Evolutionary conservation across 108 stramenopile species (phyloP), one percentile per base, ranked within the genome.

Genomic region (Nitzschia sp.): DNA sequence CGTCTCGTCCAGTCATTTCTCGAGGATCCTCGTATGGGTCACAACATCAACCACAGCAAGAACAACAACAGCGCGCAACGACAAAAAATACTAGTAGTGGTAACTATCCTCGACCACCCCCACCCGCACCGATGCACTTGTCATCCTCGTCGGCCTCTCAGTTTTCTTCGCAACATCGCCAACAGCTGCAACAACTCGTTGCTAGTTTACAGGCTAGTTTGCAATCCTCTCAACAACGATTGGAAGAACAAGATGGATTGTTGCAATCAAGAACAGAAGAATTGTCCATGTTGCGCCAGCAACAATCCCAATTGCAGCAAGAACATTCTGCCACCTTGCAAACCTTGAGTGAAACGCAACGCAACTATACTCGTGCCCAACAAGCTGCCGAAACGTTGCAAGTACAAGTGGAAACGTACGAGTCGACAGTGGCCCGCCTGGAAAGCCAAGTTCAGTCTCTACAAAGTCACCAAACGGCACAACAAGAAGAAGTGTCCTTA

Each of bases 191-290:
- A 21, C 53, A 58, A 55, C 54, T 76, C 6, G 62, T 76, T 1
- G 68, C 69, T 33, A 64, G 34, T 6, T 51, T 76, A 1, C 75
- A 76, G 32, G 32, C 35, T 24, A 76, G 57, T 57, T 53, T 76
- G 17, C 45, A 59, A 23, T 49, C 67, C 11, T 33, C 66, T 2
- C 75, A 76, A 45, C 75, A 76, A 61, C 75, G 75, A 34, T 46
- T 76, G 38, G 75, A 76, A 35, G 60, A 69, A 47, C 68, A 70
- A 42, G 75, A 67, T n/a, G 61, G 61, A 25, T 38, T 64, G 27
- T 45, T 64, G 9, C 62, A 69, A 57, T 48, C 58, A 13, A 64
- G 49, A 53, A 62, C 69, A 23, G 31, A 48, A 25, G 57, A 67
- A 13, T 28, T 69, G 1, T n/a, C 58, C 3, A 24, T 27, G 3